Percentiles rank a stretch among this genome's conserved stretches.
Conservation (phyloP, 176 grass and related monocot species). For the Eleusine indica region DNA sequence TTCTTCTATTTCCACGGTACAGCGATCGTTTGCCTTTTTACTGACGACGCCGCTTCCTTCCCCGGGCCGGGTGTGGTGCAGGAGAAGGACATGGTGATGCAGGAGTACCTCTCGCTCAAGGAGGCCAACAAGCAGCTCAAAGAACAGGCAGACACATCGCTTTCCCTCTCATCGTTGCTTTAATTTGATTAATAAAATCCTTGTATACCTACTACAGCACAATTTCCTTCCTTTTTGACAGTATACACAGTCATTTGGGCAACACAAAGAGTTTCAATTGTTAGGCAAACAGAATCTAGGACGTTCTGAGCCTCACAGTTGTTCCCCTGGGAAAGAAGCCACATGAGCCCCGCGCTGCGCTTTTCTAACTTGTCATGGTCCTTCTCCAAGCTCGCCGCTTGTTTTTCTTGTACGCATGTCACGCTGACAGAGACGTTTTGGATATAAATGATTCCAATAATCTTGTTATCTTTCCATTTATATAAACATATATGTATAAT, state of each 20-base stretch:
- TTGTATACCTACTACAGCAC: too few species aligned
- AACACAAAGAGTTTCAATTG: background rate
- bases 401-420: slow-evolving; percentile 6
- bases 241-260: too few species aligned
- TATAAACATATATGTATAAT: background rate
- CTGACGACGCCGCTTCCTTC: too few species aligned
- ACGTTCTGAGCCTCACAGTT: slow-evolving; percentile 45
- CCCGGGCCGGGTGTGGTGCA: background rate
- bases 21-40: background rate
- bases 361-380: too few species aligned
- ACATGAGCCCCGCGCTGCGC: background rate
- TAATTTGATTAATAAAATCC: background rate
- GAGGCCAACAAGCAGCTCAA: slow-evolving; percentile 80
- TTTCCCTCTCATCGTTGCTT: slow-evolving; percentile 25
- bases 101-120: slow-evolving; percentile 75
- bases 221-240: too few species aligned
- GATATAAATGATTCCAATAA: slow-evolving; percentile 12
- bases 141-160: slow-evolving; percentile 61
- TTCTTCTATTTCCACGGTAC: background rate
- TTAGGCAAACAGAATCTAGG: slow-evolving; percentile 31
- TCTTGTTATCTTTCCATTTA: background rate
- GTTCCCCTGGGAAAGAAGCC: background rate
- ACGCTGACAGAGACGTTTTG: slow-evolving; percentile 17
- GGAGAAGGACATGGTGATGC: slow-evolving; percentile 76
- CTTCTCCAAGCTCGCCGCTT: too few species aligned